These are phyloP conservation scores for Tetrapyrgos nigripes DNA, from an alignment of 1,284 basidiomycete species.

Conservation along the genomic window DNA sequence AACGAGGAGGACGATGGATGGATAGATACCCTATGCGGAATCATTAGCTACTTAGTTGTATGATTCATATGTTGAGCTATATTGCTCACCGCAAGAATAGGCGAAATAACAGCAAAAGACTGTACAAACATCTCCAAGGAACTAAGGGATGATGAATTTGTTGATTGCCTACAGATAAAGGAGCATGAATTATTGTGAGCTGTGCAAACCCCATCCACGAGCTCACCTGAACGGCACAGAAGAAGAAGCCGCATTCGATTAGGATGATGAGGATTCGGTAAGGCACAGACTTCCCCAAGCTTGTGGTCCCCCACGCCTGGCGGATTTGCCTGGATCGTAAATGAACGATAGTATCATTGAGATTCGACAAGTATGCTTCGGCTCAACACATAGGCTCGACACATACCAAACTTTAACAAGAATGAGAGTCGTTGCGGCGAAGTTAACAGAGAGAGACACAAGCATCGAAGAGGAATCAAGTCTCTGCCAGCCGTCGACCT, in stretches of 20 bases:
- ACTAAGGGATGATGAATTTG: neutral
- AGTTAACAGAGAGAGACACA: neutral
- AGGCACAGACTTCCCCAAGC: neutral
- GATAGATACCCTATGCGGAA: neutral
- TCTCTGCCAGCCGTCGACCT: neutral
- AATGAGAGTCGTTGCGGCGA: neutral
- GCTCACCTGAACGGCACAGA: neutral
- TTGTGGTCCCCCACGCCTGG: neutral
- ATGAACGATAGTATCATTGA: neutral
- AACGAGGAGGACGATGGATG: neutral
- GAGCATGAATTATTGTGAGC: neutral
- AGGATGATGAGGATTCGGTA: neutral
- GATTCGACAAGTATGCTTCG: neutral
- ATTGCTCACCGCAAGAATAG: neutral
- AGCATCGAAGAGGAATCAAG: neutral
- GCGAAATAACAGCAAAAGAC: neutral
- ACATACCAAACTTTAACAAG: neutral
- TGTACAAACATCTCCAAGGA: neutral
- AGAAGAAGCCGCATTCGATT: neutral
- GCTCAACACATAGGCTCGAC: neutral
- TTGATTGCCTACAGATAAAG: neutral
- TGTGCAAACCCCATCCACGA: neutral
- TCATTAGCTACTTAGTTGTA: neutral
- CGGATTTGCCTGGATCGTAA: neutral
- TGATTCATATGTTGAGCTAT: neutral